Evolutionary conservation across 2,329 filamentous ascomycete genomes (phyloP).

Genomic region (Neurospora crassa): DNA sequence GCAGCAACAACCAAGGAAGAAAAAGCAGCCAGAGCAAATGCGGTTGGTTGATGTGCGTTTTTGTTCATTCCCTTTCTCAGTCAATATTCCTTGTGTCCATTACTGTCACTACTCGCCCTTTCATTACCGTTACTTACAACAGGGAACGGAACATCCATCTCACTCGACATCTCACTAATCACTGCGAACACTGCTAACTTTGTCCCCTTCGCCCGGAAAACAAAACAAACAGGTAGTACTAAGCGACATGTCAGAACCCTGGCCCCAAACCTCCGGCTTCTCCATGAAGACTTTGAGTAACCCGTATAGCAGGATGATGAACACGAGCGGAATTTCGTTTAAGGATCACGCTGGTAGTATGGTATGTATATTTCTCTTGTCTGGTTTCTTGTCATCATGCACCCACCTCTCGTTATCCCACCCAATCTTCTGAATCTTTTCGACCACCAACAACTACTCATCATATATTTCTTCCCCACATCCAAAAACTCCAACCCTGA

Average conservation of each 20-base stretch:
- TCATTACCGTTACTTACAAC: neutral
- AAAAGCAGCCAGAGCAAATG: slow-evolving; percentile 21
- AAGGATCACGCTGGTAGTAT: slow-evolving; percentile 90
- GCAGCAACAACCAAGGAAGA: slow-evolving; percentile 23
- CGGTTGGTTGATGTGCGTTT: slow-evolving; percentile 61
- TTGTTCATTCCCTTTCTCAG: neutral
- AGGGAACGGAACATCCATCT: neutral
- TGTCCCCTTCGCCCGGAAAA: no score
- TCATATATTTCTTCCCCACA: neutral
- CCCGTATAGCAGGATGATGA: slow-evolving; percentile 98
- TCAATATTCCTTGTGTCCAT: no score
- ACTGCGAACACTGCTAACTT: neutral
- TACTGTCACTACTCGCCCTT: neutral
- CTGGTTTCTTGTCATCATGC: no score
- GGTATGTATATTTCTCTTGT: slow-evolving; percentile 45
- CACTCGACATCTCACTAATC: no score
- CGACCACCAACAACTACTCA: neutral
- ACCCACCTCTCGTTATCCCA: no score
- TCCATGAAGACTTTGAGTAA: slow-evolving; percentile 87
- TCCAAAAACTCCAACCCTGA: neutral
- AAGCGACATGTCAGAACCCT: slow-evolving; percentile 99
- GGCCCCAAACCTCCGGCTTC: slow-evolving; percentile 70
- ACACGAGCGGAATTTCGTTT: slow-evolving; percentile 82
- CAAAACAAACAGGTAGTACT: slow-evolving; percentile 57
- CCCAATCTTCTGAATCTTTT: no score